These are phyloP conservation scores for Musa balbisiana DNA, from an alignment of 202 grass and related monocot genomes.

Conservation along the genomic window DNA sequence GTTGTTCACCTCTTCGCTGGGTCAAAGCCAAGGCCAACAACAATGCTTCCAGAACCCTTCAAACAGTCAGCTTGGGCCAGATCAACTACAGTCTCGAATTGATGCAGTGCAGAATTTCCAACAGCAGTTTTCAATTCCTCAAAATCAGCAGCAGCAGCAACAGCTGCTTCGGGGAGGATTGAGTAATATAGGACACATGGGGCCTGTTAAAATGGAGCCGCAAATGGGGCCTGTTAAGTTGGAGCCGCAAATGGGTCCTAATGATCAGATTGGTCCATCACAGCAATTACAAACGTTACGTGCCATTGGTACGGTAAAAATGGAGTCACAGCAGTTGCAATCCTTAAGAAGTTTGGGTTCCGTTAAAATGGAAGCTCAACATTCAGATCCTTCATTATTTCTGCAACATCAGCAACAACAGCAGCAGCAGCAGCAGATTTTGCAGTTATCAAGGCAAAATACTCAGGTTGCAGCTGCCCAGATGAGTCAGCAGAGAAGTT, in stretches of 20 bases:
- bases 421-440: constrained; percentile 16
- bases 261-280: constrained; percentile 1
- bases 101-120: constrained; percentile 23
- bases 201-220: background rate
- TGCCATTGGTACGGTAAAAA: constrained; percentile 12
- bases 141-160: constrained; percentile 26
- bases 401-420: constrained; percentile 26
- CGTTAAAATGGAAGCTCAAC: constrained; percentile 29
- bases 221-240: constrained; percentile 17
- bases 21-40: constrained; percentile 17
- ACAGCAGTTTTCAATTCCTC: constrained; percentile 15
- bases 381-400: constrained; percentile 23
- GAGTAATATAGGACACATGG: constrained; percentile 12
- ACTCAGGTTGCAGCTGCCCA: constrained; percentile 21
- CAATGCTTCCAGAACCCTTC: constrained; percentile 8
- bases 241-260: constrained; percentile 24
- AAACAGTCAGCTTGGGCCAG: background rate
- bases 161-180: constrained; percentile 19
- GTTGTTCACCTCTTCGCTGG: background rate
- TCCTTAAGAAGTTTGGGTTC: constrained; percentile 19
- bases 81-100: constrained; percentile 11
- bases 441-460: constrained; percentile 31
- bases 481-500: constrained; percentile 27
- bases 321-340: constrained; percentile 25
- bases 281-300: constrained; percentile 25